Evolutionary conservation across 345 rosid species (phyloP), one percentile per base, ranked within the genome.

Genomic region (Arabidopsis thaliana): DNA sequence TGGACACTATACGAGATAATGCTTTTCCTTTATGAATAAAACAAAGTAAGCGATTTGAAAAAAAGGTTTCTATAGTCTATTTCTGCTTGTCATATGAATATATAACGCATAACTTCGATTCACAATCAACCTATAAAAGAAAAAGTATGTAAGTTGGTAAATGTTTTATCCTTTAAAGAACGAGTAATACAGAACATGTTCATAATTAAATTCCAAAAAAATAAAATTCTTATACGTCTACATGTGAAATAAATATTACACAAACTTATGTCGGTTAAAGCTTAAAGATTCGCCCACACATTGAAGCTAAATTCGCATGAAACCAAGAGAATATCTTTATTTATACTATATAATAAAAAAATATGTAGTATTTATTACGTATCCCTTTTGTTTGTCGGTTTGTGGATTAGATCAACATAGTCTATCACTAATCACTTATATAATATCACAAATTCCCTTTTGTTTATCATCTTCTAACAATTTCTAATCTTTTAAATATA

Each of bases 221-320:
- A 16, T 16, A 2, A 28, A 28, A 28, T 28, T 28, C 30, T 28
- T 28, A 28, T 28, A 28, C 2, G 30, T 28, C 30, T 28, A 28
- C 3, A 28, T 28, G 30, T 28, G 30, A 28, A 28, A 28, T 28
- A 28, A 28, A 28, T 28, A 28, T 28, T 28, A 1, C 30, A 28
- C 30, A 28, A 28, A 28, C 10, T 5, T 32, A 73, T 64, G 77
- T 73, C 65, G 65, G 65, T 44, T 57, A 56, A 65, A 73, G 58
- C 38, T 48, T 53, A 13, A 46, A 71, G 77, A 65, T 73, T 45
- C 78, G 56, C 65, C 64, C 57, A 53, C 65, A 73, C 58, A 5
- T 14, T 55, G 59, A 74, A 57, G 14, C 57, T 36, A 65, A 45
- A 65, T 46, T 65, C 72, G 72, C 72, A 74, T 65, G 78, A 57